Percentiles rank a stretch among this genome's conserved stretches.
These are phyloP conservation scores for Aegilops speltoides DNA, from an alignment of 176 grass and related monocot genomes.

Conservation along the genomic window DNA sequence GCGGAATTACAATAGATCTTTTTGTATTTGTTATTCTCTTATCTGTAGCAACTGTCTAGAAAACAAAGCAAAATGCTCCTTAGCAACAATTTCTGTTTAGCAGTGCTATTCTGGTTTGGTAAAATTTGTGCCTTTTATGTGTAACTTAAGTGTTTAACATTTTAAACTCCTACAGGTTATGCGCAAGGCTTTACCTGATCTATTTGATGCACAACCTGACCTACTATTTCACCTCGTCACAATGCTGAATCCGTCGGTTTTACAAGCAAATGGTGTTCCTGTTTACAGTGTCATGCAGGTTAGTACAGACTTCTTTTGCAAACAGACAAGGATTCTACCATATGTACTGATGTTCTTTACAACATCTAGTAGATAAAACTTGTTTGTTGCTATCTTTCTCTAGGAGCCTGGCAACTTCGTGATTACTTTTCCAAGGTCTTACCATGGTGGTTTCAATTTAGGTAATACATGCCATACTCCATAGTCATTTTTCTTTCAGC, in stretches of 20 bases:
- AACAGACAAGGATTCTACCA: not conserved
- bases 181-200: constrained; percentile 79
- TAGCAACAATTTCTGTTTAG: constrained; percentile 14
- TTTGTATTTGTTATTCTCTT: not conserved
- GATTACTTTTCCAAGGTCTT: constrained; percentile 97
- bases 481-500: constrained; percentile 7
- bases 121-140: not conserved
- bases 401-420: constrained; percentile 98
- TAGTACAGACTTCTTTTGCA: constrained; percentile 22
- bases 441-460: constrained; percentile 95
- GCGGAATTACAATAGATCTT: not conserved
- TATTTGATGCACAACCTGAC: constrained; percentile 93
- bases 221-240: constrained; percentile 96
- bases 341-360: constrained; percentile 15
- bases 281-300: constrained; percentile 96
- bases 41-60: not conserved
- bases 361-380: not conserved
- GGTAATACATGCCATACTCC: constrained; percentile 47
- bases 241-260: constrained; percentile 90
- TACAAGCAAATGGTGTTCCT: constrained; percentile 70
- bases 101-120: constrained; percentile 8
- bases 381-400: constrained; percentile 18
- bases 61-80: constrained; percentile 2
- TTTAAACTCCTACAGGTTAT: constrained; percentile 61
- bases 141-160: not conserved